Conservation (phyloP, 2,329 filamentous ascomycete genomes). For the Leptodontidium sp. region DNA sequence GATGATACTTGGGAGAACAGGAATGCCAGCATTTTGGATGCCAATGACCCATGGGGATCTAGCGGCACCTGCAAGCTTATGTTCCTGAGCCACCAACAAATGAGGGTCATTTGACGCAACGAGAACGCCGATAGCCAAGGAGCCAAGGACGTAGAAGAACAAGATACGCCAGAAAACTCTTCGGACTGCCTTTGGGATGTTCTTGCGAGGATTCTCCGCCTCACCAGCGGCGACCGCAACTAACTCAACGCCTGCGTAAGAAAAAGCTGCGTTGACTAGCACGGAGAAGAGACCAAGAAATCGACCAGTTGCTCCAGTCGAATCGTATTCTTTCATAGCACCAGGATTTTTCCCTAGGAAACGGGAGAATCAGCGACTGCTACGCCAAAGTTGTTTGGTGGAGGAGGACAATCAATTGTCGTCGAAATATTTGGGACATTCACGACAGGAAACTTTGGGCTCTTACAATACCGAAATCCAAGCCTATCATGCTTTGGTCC, state of each 20-base stretch:
- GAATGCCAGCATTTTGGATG: constrained; percentile 71
- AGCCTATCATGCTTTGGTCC: constrained; percentile 77
- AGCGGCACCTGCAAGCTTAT: constrained; percentile 70
- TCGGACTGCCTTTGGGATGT: constrained; percentile 79
- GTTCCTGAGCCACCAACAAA: constrained; percentile 67
- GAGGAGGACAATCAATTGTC: neutral
- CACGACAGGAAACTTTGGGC: neutral
- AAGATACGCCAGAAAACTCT: constrained; percentile 82
- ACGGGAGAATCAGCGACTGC: neutral
- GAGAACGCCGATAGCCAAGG: constrained; percentile 75
- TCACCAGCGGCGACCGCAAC: constrained; percentile 66
- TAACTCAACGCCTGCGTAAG: constrained; percentile 56
- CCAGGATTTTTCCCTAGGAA: constrained; percentile 63
- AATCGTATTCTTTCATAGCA: constrained; percentile 71
- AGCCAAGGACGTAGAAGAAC: constrained; percentile 77
- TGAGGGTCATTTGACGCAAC: constrained; percentile 73
- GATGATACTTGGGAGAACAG: constrained; percentile 72
- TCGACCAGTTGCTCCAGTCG: constrained; percentile 68
- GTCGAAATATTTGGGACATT: too few species aligned
- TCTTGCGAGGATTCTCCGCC: constrained; percentile 72
- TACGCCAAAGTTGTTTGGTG: neutral
- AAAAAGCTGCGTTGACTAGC: constrained; percentile 58
- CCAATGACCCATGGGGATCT: constrained; percentile 73
- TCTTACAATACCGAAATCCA: constrained; percentile 70
- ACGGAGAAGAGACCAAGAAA: constrained; percentile 73